phyloP scores from a whole-genome alignment of 345 rosid genomes.

The Erodium maritimum region DNA sequence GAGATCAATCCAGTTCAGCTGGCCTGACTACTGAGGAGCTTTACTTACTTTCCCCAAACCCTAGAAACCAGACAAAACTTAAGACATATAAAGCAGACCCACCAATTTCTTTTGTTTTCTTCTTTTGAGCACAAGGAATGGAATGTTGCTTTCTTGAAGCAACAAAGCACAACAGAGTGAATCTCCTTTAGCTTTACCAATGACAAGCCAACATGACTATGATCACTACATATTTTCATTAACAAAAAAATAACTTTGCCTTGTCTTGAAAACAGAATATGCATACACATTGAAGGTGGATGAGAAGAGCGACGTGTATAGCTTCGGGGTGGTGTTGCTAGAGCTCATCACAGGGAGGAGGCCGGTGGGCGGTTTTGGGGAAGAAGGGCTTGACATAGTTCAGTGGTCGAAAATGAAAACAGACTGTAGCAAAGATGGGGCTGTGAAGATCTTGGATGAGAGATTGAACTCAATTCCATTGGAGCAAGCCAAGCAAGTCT shows the following conservation, averaged over 20 bases:
- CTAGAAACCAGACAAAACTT: no score
- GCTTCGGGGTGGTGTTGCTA: conserved; percentile 54
- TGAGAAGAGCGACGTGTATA: conserved; percentile 65
- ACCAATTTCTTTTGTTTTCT: no score
- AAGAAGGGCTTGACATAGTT: conserved; percentile 47
- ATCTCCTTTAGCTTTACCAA: no score
- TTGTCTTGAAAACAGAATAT: conserved; percentile 27
- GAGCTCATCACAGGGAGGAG: conserved; percentile 49
- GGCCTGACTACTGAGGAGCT: no score
- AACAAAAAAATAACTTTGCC: no score
- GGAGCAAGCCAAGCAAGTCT: conserved; percentile 41
- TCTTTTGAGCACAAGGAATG: no score
- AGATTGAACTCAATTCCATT: conserved; percentile 31
- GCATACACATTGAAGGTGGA: conserved; percentile 65
- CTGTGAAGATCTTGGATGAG: conserved; percentile 27
- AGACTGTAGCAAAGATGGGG: conserved; percentile 29
- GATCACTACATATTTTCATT: background rate
- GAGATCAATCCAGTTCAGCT: no score
- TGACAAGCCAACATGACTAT: no score
- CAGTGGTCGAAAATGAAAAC: conserved; percentile 40
- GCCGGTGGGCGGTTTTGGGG: conserved; percentile 53
- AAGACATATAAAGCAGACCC: no score
- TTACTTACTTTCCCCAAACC: no score
- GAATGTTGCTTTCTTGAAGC: no score
- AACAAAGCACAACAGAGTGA: no score